These are phyloP conservation scores for Cutaneotrichosporon dermatis DNA, from an alignment of 1,284 basidiomycete species.

Conservation along the genomic window DNA sequence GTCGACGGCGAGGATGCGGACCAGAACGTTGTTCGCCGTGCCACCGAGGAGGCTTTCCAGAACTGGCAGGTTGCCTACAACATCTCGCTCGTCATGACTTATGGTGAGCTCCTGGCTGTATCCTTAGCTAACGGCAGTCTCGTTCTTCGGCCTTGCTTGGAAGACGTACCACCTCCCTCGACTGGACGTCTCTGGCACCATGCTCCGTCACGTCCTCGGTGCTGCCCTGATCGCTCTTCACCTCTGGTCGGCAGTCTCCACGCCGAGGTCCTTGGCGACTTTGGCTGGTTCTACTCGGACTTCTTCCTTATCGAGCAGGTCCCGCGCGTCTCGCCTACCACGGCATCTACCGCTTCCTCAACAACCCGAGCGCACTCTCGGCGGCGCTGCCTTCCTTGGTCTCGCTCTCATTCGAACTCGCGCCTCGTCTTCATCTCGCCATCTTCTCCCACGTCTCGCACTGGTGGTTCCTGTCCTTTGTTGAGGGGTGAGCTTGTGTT, in stretches of 20 bases:
- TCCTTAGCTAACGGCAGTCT: constrained; percentile 55
- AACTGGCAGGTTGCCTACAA: constrained; percentile 97
- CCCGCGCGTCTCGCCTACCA: constrained; percentile 85
- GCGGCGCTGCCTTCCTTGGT: constrained; percentile 91
- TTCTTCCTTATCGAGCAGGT: constrained; percentile 92
- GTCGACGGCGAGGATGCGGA: constrained; percentile 48
- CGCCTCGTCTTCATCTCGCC: constrained; percentile 80
- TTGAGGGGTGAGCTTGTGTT: constrained; percentile 69
- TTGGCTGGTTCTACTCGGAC: constrained; percentile 96
- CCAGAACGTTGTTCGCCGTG: constrained; percentile 56
- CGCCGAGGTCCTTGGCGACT: constrained; percentile 90
- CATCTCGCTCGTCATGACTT: constrained; percentile 88
- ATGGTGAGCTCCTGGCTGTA: constrained; percentile 60
- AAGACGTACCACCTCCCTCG: constrained; percentile 76
- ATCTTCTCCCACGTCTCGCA: constrained; percentile 76
- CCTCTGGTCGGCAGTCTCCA: constrained; percentile 83
- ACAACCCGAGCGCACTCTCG: constrained; percentile 89
- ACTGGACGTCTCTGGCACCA: constrained; percentile 89
- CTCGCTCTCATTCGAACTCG: constrained; percentile 84
- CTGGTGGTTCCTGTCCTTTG: constrained; percentile 84
- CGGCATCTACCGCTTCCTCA: constrained; percentile 93
- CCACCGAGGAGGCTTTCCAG: constrained; percentile 82
- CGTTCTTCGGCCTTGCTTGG: constrained; percentile 76
- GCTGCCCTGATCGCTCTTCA: constrained; percentile 80
- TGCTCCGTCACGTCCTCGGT: constrained; percentile 82